Conservation (phyloP, 192 early-diverging fungal species). For the Coemansia sp. region DNA sequence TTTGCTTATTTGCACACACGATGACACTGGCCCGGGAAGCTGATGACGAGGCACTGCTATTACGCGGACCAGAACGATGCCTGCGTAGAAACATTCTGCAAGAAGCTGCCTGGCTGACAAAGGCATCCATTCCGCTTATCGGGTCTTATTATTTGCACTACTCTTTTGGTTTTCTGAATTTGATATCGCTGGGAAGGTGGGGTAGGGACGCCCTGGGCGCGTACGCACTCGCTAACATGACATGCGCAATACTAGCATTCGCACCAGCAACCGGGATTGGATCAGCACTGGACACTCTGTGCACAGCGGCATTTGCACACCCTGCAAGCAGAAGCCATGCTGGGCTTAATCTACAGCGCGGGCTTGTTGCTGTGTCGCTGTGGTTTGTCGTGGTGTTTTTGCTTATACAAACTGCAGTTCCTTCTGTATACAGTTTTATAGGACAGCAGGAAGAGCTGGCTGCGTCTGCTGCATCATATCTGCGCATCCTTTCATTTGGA, state of each 20-base stretch:
- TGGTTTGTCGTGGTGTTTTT: constrained; percentile 71
- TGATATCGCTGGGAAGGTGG: constrained; percentile 65
- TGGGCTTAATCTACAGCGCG: constrained; percentile 76
- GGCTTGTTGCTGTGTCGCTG: constrained; percentile 68
- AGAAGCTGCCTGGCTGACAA: constrained; percentile 33
- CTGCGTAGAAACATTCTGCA: constrained; percentile 2
- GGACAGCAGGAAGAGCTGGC: constrained; percentile 78
- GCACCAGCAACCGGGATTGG: constrained; percentile 68
- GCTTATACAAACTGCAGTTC: constrained; percentile 66
- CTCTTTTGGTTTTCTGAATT: constrained; percentile 62
- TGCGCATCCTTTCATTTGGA: constrained; percentile 69
- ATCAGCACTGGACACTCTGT: constrained; percentile 76
- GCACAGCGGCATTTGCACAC: constrained; percentile 67
- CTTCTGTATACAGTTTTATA: constrained; percentile 62
- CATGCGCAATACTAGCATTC: constrained; percentile 69
- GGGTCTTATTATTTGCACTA: constrained; percentile 69
- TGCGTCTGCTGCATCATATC: constrained; percentile 65
- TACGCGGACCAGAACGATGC: not conserved
- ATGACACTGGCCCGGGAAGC: not conserved
- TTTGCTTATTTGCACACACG: not conserved
- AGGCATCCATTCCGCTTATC: constrained; percentile 54
- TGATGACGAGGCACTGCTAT: constrained; percentile 19
- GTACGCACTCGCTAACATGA: constrained; percentile 68
- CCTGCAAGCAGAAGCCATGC: constrained; percentile 58
- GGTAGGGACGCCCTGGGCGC: constrained; percentile 63